phyloP scores from a whole-genome alignment of 228 moss, liverwort and hornwort species.

The Sphagnum magellanicum region DNA sequence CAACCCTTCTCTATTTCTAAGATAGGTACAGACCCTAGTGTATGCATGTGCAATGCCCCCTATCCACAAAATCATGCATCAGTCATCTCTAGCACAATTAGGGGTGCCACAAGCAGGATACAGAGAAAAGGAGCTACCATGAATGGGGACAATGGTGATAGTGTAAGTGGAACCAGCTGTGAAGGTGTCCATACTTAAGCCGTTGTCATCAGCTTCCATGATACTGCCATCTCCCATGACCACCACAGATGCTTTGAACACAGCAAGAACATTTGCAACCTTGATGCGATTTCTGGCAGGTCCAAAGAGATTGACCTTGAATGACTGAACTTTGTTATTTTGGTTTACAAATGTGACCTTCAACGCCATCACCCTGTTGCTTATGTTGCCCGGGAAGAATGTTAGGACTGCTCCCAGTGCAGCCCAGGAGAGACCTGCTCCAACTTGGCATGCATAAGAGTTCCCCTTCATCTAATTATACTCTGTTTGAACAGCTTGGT shows the following conservation, averaged over 20 bases:
- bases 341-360: slow-evolving; percentile 36
- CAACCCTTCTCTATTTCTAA: too few relatives aligned
- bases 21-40: too few relatives aligned
- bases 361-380: slow-evolving; percentile 26
- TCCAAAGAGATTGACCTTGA: slow-evolving; percentile 39
- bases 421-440: too few relatives aligned
- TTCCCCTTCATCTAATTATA: too few relatives aligned
- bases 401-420: too few relatives aligned
- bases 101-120: too few relatives aligned
- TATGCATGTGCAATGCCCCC: too few relatives aligned
- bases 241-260: slow-evolving; percentile 38
- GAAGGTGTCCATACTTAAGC: slow-evolving; percentile 41
- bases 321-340: slow-evolving; percentile 28
- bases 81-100: too few relatives aligned
- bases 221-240: slow-evolving; percentile 49
- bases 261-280: slow-evolving; percentile 40
- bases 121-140: too few relatives aligned
- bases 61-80: too few relatives aligned
- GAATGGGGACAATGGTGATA: not conserved
- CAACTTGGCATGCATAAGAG: too few relatives aligned
- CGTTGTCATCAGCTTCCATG: slow-evolving; percentile 48
- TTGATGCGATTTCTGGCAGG: slow-evolving; percentile 33
- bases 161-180: not conserved
- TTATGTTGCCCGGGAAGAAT: not conserved
- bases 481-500: too few relatives aligned